Evolutionary conservation across 1,284 basidiomycete species (phyloP).

Genomic region (Pseudozyma hubeiensis): DNA sequence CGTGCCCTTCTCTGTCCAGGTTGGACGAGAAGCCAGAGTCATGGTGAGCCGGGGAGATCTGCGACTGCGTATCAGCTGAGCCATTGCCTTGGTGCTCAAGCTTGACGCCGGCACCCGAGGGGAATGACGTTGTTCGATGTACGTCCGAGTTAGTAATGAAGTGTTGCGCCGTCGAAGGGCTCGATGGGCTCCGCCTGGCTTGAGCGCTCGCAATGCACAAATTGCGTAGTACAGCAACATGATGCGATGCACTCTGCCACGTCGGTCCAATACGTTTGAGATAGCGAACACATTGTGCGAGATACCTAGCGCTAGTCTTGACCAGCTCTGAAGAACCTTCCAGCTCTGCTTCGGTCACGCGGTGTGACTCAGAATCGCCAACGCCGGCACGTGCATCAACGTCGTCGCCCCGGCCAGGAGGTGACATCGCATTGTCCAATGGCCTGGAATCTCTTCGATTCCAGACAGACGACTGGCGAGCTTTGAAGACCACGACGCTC

Average conservation of each 20-base stretch:
- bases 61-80: background rate
- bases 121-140: background rate
- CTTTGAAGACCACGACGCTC: conserved; percentile 43
- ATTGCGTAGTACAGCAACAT: conserved; percentile 40
- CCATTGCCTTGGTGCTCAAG: conserved; percentile 1
- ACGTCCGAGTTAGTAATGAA: background rate
- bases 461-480: conserved; percentile 36
- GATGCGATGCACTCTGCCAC: conserved; percentile 49
- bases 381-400: conserved; percentile 15
- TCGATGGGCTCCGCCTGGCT: conserved; percentile 23
- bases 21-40: background rate
- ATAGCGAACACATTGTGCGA: conserved; percentile 45
- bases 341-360: conserved; percentile 23
- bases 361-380: conserved; percentile 18
- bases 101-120: background rate
- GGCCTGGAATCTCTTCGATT: conserved; percentile 17
- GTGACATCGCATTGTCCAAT: background rate
- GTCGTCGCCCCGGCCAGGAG: conserved; percentile 4
- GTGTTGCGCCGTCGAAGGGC: background rate
- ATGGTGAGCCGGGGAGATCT: background rate
- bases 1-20: background rate
- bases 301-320: conserved; percentile 40
- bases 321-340: conserved; percentile 38
- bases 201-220: conserved; percentile 46
- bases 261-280: conserved; percentile 48